phyloP scores from a whole-genome alignment of 1,284 basidiomycete species.

The Puccinia horiana region DNA sequence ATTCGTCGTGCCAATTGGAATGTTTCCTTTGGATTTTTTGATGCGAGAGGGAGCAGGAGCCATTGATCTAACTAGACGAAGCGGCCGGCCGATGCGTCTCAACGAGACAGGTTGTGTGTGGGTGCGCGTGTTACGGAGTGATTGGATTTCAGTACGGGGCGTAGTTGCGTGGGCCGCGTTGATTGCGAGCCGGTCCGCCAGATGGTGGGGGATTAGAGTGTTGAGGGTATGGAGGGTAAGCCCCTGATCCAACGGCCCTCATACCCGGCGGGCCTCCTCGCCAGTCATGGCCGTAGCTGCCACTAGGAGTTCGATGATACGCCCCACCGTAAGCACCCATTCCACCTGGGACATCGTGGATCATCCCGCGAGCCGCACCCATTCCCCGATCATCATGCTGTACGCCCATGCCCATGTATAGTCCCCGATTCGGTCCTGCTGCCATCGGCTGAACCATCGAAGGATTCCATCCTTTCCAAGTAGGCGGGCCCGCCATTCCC shows the following conservation, averaged over 20 bases:
- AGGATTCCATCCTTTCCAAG: constrained; percentile 65
- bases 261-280: constrained; percentile 29
- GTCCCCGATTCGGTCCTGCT: constrained; percentile 26
- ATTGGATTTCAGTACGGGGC: constrained; percentile 29
- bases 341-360: constrained; percentile 14
- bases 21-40: neutral
- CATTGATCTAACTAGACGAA: neutral
- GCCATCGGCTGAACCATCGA: constrained; percentile 64
- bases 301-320: constrained; percentile 1
- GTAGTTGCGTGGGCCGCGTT: constrained; percentile 43
- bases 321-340: constrained; percentile 32
- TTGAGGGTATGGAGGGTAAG: constrained; percentile 40
- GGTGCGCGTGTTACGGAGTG: neutral
- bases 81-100: neutral
- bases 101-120: neutral
- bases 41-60: neutral
- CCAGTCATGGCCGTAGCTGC: constrained; percentile 38
- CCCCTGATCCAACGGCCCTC: constrained; percentile 16
- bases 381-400: constrained; percentile 36
- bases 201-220: constrained; percentile 27
- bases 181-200: constrained; percentile 20
- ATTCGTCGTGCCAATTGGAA: neutral
- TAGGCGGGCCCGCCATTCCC: constrained; percentile 62
- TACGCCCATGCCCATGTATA: constrained; percentile 63
- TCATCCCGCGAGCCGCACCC: constrained; percentile 25